Evolutionary conservation across 371 early-diverging fungal species (phyloP).

Genomic region (Circinella umbellata): DNA sequence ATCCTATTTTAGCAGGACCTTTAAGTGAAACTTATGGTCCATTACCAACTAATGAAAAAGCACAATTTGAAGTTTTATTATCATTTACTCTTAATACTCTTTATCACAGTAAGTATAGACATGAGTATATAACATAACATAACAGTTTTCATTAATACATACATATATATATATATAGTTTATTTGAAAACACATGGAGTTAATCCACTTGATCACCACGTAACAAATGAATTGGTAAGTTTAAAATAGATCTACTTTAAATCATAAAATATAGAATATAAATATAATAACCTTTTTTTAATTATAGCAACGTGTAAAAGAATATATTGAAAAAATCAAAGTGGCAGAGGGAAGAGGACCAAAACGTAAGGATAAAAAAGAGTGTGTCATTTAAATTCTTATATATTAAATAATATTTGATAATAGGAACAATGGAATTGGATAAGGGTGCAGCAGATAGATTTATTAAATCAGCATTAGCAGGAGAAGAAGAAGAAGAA

Average conservation of each 20-base stretch:
- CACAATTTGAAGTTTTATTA: constrained; percentile 59
- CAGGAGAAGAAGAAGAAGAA: constrained; percentile 12
- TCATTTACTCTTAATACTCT: constrained; percentile 59
- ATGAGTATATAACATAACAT: not conserved
- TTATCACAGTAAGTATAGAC: constrained; percentile 52
- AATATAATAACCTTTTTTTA: too few species aligned
- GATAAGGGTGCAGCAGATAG: constrained; percentile 61
- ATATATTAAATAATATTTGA: not conserved
- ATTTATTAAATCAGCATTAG: constrained; percentile 56
- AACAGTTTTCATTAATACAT: not conserved
- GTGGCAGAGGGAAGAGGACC: constrained; percentile 40
- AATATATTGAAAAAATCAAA: constrained; percentile 56
- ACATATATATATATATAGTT: constrained; percentile 30
- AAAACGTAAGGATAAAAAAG: constrained; percentile 30
- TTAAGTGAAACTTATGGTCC: constrained; percentile 52
- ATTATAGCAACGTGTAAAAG: constrained; percentile 50
- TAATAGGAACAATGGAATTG: constrained; percentile 46
- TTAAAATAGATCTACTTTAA: too few species aligned
- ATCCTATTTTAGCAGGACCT: constrained; percentile 49
- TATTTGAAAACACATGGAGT: constrained; percentile 57
- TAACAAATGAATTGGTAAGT: constrained; percentile 56
- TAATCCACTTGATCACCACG: constrained; percentile 51
- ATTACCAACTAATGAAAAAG: constrained; percentile 49
- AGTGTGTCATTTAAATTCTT: not conserved
- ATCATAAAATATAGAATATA: too few species aligned